Conservation (phyloP, 176 grass and related monocot genomes). For the Musa troglodytarum region DNA sequence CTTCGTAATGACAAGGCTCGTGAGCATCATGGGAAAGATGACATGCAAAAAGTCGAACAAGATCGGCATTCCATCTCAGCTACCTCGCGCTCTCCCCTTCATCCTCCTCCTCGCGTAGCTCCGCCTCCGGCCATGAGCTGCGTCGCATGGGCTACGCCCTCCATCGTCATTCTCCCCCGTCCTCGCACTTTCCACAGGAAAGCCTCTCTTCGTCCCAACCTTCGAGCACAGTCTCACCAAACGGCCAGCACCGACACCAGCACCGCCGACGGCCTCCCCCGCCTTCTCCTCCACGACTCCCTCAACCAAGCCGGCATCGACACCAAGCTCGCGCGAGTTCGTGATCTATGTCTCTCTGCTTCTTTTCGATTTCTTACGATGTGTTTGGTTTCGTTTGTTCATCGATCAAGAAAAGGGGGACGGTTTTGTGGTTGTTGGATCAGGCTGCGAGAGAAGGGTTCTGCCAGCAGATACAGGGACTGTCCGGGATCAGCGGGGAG, state of each 20-base stretch:
- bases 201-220: background rate
- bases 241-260: background rate
- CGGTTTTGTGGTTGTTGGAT: background rate
- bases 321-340: slow-evolving; percentile 47
- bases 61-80: too few species aligned
- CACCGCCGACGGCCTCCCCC: slow-evolving; percentile 3
- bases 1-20: too few species aligned
- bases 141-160: background rate
- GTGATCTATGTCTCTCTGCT: background rate
- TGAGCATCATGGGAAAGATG: background rate
- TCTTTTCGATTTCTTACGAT: background rate
- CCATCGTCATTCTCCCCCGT: background rate
- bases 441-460: slow-evolving; percentile 59
- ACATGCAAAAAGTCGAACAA: background rate
- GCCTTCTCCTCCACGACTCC: slow-evolving; percentile 64
- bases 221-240: background rate
- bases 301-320: slow-evolving; percentile 45
- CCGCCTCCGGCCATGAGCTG: background rate
- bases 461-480: slow-evolving; percentile 36
- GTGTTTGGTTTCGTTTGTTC: background rate
- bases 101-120: background rate
- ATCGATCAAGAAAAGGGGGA: background rate
- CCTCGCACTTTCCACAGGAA: background rate
- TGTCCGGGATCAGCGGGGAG: slow-evolving; percentile 42
- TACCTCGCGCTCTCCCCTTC: background rate